A percentile compares a stretch with the other conserved stretches of the same genome.
Evolutionary conservation across 139 green algal species (phyloP).

Genomic region (Edaphochlamys debaryana): DNA sequence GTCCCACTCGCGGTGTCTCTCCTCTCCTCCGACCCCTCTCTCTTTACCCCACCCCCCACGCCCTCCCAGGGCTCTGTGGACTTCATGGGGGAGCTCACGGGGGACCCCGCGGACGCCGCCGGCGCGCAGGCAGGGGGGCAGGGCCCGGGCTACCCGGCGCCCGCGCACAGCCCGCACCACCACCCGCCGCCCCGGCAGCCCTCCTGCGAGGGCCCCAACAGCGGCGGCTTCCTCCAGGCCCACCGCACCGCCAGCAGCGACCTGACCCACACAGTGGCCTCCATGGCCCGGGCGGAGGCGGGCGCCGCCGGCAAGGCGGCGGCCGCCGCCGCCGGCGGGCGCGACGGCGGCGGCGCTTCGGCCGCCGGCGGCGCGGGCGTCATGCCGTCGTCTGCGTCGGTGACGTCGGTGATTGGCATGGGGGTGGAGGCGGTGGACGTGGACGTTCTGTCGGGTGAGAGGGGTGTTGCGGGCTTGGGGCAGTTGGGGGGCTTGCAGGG

Average conservation of each 20-base stretch:
- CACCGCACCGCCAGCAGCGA: background rate
- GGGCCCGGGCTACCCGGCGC: no score
- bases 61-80: conserved; percentile 32
- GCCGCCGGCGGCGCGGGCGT: background rate
- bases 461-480: no score
- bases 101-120: background rate
- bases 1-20: no score
- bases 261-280: background rate
- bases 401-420: background rate
- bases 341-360: no score
- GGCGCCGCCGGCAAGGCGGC: background rate
- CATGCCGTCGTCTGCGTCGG: no score
- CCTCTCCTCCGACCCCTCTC: no score
- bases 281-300: background rate
- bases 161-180: no score
- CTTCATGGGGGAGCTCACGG: conserved; percentile 29
- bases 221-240: background rate
- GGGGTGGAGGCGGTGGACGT: background rate
- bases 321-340: background rate
- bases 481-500: no score
- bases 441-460: conserved; percentile 9
- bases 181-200: background rate
- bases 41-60: no score
- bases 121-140: no score
- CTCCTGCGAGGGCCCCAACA: background rate